Evolutionary conservation across 2,329 filamentous ascomycete species (phyloP).

Genomic region (Aspergillus sp.): DNA sequence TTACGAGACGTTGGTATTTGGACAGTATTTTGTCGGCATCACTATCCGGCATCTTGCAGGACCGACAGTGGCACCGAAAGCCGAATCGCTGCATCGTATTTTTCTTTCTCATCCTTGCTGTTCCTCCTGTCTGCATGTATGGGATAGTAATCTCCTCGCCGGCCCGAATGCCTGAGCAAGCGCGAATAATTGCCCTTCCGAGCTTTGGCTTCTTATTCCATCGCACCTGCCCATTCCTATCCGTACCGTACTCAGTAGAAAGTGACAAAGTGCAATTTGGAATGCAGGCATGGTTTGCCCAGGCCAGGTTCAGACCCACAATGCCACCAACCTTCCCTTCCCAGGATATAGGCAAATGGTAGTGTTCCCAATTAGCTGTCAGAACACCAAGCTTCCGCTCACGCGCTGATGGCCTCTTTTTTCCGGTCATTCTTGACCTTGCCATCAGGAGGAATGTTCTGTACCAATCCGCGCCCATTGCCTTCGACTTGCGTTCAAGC

Average conservation of each 20-base stretch:
- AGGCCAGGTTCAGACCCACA: conserved; percentile 16
- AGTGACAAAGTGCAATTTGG: conserved; percentile 21
- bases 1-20: conserved; percentile 7
- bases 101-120: conserved; percentile 9
- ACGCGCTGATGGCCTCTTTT: neutral
- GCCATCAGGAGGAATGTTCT: neutral
- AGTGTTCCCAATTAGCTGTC: conserved; percentile 11
- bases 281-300: conserved; percentile 27
- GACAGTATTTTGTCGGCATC: conserved; percentile 16
- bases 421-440: neutral
- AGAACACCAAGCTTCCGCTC: neutral
- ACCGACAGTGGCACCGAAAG: conserved; percentile 27
- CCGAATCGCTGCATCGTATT: conserved; percentile 14
- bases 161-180: conserved; percentile 17
- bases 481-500: conserved; percentile 6
- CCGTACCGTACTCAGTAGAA: conserved; percentile 3
- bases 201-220: neutral
- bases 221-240: neutral
- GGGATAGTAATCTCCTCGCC: conserved; percentile 28
- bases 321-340: neutral
- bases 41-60: conserved; percentile 15
- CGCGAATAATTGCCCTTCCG: conserved; percentile 14
- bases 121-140: conserved; percentile 16
- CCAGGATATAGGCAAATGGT: conserved; percentile 3
- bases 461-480: conserved; percentile 16